Conservation (phyloP, 768 basidiomycete genomes). For the Lepiota venenata region DNA sequence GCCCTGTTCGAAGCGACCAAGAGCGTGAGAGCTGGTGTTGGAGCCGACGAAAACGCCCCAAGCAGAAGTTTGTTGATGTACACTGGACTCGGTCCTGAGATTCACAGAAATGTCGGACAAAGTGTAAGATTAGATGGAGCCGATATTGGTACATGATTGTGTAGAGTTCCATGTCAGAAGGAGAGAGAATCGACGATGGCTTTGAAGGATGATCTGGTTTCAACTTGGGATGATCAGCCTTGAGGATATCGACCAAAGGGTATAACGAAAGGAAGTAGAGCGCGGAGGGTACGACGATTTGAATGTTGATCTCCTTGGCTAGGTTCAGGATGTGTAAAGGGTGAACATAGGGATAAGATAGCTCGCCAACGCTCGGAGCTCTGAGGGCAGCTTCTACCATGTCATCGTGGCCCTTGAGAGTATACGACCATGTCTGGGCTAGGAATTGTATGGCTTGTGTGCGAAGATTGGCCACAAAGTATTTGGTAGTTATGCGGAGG, state of each 20-base stretch:
- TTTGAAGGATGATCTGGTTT: slow-evolving; percentile 43
- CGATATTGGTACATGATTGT: slow-evolving; percentile 58
- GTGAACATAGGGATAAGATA: slow-evolving; percentile 57
- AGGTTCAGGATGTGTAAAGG: slow-evolving; percentile 57
- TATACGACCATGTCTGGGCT: slow-evolving; percentile 47
- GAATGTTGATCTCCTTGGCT: slow-evolving; percentile 45
- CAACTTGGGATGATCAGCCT: slow-evolving; percentile 52
- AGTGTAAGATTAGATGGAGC: slow-evolving; percentile 42
- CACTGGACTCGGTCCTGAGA: background rate
- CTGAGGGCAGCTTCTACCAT: slow-evolving; percentile 50
- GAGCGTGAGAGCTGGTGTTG: slow-evolving; percentile 27
- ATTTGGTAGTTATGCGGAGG: slow-evolving; percentile 57
- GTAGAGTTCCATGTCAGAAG: slow-evolving; percentile 44
- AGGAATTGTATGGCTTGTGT: slow-evolving; percentile 47
- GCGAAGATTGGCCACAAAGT: slow-evolving; percentile 52
- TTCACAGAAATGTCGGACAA: slow-evolving; percentile 39
- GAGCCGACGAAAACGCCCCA: slow-evolving; percentile 24
- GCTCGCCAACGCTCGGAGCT: slow-evolving; percentile 35
- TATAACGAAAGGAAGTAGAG: slow-evolving; percentile 61
- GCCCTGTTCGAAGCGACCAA: slow-evolving; percentile 49
- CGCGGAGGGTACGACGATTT: slow-evolving; percentile 45
- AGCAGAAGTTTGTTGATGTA: background rate
- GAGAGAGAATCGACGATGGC: slow-evolving; percentile 39
- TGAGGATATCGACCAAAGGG: slow-evolving; percentile 43
- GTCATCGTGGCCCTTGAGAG: slow-evolving; percentile 51